Evolutionary conservation across 345 rosid genomes (phyloP), one percentile per base, ranked within the genome.

Genomic region (Bretschneidera sinensis): DNA sequence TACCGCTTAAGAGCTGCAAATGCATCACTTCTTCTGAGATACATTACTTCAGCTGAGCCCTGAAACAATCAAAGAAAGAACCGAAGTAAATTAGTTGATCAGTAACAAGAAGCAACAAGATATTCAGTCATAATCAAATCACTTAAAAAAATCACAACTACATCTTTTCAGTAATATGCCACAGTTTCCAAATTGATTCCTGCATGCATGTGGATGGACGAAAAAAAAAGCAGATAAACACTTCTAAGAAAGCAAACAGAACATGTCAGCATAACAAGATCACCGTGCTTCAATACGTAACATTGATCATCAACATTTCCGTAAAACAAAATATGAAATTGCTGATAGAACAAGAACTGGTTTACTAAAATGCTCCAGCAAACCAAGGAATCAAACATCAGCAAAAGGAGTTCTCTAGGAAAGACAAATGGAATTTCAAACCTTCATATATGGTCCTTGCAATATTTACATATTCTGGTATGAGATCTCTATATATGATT

Each of bases 21-120:
- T 45, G 96, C 97, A 73, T 95, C 97, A 67, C 88, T 82, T 73
- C 91, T 85, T 69, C 99, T 85, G 28, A 78, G 53, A 71, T 91
- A 95, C 54, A 91, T 77, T 22, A 94, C 89, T 79, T 95, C 99
- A 34, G 97, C 99, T 0, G 96, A 88, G 25, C 97, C 99, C 99
- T 95, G 83, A 28, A n/a, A n/a, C n/a, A n/a, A n/a, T n/a, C n/a
- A n/a, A n/a, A n/a, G n/a, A n/a, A n/a, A n/a, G n/a, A n/a, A n/a
- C n/a, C n/a, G n/a, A n/a, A n/a, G n/a, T n/a, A n/a, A n/a, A n/a
- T n/a, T n/a, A n/a, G n/a, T n/a, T n/a, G n/a, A n/a, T n/a, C n/a
- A n/a, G n/a, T n/a, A n/a, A n/a, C n/a, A n/a, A n/a, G n/a, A n/a
- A n/a, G n/a, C n/a, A 51, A 47, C 43, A 48, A 61, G 17, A 5